Evolutionary conservation across 1,284 basidiomycete genomes (phyloP), one percentile per base, ranked within the genome.

Genomic region (Cryptococcus depauperatus): DNA sequence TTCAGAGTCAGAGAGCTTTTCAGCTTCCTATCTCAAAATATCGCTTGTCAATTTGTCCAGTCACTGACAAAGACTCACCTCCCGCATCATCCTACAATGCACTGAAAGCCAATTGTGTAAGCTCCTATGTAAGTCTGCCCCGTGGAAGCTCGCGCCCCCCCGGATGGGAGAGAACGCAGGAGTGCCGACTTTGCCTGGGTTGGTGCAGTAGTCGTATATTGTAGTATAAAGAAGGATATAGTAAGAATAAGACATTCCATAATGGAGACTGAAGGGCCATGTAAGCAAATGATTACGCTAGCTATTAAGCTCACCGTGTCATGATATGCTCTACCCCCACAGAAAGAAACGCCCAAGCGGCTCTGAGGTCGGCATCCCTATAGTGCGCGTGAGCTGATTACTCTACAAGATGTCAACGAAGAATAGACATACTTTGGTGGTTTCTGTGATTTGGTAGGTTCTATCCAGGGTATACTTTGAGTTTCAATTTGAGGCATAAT

Each of bases 181-280:
- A 9, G 35, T 35, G n/a, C 40, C 47, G 3, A 56, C 35, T 27
- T 55, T 49, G 27, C 52, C 43, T 50, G 52, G 58, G 44, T 58
- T 50, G 19, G 89, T 96, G 69, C 92, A 96, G 67, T 92, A 96
- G 73, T 97, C 93, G 77, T 97, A 96, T 8, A 87, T 86, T 34
- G 89, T 84, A 44, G 87, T 90, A 71, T 95, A 96, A 44, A 93
- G 78, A 60, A 82, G 80, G 75, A 93, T 92, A 73, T 96, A 96
- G 66, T 86, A 88, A 47, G 81, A 79, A 73, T 90, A 92, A 23
- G 85, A 86, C 64, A 97, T 84, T 49, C 91, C 91, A 14, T 82
- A 79, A 57, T 88, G 83, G 30, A 89, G 78, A 63, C 84, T 74
- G n/a, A n/a, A n/a, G n/a, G n/a, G n/a, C n/a, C n/a, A n/a, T n/a